Evolutionary conservation across 2,329 filamentous ascomycete species (phyloP), one percentile per base, ranked within the genome.

Genomic region (Pseudogymnoascus sp.): DNA sequence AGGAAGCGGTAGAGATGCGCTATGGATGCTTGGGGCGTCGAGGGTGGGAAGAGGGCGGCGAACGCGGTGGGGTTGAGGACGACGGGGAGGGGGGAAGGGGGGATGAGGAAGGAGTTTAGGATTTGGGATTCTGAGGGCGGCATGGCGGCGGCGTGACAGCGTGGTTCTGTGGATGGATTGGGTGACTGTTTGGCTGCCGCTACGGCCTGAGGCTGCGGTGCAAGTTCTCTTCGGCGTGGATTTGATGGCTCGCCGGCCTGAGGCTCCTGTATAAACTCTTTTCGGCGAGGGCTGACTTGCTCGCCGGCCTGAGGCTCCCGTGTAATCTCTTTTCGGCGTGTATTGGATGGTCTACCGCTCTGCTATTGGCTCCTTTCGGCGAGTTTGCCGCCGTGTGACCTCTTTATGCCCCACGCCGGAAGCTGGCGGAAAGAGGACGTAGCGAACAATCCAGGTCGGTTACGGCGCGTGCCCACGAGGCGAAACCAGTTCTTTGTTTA

Each of bases 1-100:
- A 96, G 81, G 73, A 95, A 89, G 59, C 89, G 85, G 73, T 96
- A 96, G 4, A 96, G 80, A 0, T 81, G 78, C 63, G 85, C 84
- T 40, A 73, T 68, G 56, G 69, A 62, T 1, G 71, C 16, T 50
- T 4, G 21, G 4, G 61, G 26, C 1, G 26, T 59, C 0, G 83
- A 75, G 61, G 81, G 83, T 10, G 91, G 91, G 71, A 96, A 95
- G 44, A 93, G 81, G 29, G 86, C 81, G 47, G 84, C 86, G 78
- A 96, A 96, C 67, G 91, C 84, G 64, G 86, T 81, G 56, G 92
- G 81, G 6, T 90, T 87, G 68, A 92, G 79, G 71, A 92, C 83
- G 67, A 87, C 83, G 44, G 89, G 87, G 38, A 96, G 80, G 29
- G 88, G 82, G 6, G 91, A 87, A 11, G 91, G 89, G 31, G 87